Evolutionary conservation across 768 basidiomycete genomes (phyloP), one percentile per base, ranked within the genome.

Genomic region (Psilocybe cyanescens): DNA sequence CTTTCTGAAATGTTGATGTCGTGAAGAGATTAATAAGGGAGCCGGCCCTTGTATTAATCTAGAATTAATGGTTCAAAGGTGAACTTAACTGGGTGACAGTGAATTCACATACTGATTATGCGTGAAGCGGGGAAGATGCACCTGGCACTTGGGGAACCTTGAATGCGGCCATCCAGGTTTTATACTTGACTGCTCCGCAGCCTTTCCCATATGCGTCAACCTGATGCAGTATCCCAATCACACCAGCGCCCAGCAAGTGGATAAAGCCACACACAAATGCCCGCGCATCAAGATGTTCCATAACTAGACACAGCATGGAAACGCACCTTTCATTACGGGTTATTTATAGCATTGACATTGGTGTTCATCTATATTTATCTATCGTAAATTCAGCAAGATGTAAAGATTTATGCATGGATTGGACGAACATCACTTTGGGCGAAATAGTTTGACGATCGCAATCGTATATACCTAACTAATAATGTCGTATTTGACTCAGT

Each of bases 141-240:
- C 67, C 64, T 48, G 67, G 67, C 67, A 67, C 67, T 67, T 67
- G 67, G 54, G 61, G 50, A 65, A 61, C 9, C 37, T 35, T 45
- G 28, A 52, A 41, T 39, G 59, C 33, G 19, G 14, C 50, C 31
- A 28, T 35, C 39, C 11, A 9, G 46, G 45, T 49, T 65, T 67
- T 67, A 67, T 67, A 67, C 35, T 19, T 17, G 7, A 17, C 45
- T n/a, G 44, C 8, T 28, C 31, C 33, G 48, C 60, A 45, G 41
- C 0, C 45, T n/a, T 30, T 56, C 39, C 55, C 41, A 30, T 30
- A 29, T 48, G 17, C 8, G 49, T 50, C 29, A 50, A 14, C 30
- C 17, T 30, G n/a, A 11, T 2, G n/a, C 51, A 11, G n/a, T 53
- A 33, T 31, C 51, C 51, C 31, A 7, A 53, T 31, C 41, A 0